A percentile compares a stretch with the other conserved stretches of the same genome.
phyloP scores from a whole-genome alignment of 345 rosid species.

The Eutrema japonicum region DNA sequence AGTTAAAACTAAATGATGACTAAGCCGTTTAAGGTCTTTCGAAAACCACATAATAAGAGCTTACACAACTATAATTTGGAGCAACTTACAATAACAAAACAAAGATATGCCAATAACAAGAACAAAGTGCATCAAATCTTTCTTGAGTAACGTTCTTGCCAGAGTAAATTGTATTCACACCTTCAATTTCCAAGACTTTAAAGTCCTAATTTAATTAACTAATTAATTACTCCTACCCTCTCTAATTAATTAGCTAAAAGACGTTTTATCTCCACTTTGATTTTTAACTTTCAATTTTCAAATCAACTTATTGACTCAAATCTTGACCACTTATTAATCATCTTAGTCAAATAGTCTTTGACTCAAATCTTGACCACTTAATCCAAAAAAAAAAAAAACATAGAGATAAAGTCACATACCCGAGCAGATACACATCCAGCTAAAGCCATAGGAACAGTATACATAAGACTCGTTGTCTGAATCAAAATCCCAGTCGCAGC shows the following conservation, averaged over 20 bases:
- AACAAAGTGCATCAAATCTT: constrained; percentile 14
- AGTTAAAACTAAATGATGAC: background rate
- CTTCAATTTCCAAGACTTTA: constrained; percentile 12
- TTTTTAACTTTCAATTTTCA: background rate
- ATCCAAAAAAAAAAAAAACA: background rate
- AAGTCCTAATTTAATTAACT: constrained; percentile 11
- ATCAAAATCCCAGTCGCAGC: constrained; percentile 95
- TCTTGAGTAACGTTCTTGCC: constrained; percentile 8
- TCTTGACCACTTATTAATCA: constrained; percentile 1
- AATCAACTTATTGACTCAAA: constrained; percentile 6
- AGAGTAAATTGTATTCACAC: background rate
- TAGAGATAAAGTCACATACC: constrained; percentile 50
- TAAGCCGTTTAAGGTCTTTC: background rate
- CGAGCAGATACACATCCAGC: constrained; percentile 99
- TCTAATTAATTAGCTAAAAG: background rate
- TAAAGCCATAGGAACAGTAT: constrained; percentile 97
- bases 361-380: constrained; percentile 1
- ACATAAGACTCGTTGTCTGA: constrained; percentile 99
- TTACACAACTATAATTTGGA: background rate
- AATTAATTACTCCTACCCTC: constrained; percentile 4
- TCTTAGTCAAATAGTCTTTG: constrained; percentile 18
- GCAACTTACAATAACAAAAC: background rate
- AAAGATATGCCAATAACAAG: background rate
- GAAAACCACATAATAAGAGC: background rate
- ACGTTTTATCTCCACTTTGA: constrained; percentile 12